phyloP scores from a whole-genome alignment of 495 filamentous ascomycete genomes.

The Xanthoparmelia taractica region DNA sequence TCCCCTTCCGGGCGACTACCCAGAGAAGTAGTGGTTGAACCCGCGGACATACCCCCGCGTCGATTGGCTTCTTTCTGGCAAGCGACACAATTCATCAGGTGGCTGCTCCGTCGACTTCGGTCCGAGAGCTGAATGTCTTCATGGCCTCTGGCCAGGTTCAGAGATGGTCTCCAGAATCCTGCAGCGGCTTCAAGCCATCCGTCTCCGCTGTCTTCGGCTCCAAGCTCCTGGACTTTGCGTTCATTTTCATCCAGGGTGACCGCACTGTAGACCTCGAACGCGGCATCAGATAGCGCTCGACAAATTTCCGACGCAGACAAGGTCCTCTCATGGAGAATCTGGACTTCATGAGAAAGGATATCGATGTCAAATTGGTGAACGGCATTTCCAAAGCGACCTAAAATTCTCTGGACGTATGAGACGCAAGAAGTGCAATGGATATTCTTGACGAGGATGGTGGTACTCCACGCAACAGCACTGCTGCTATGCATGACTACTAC shows the following conservation, averaged over 20 bases:
- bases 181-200: constrained; percentile 29
- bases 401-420: constrained; percentile 39
- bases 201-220: constrained; percentile 27
- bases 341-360: constrained; percentile 42
- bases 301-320: constrained; percentile 34
- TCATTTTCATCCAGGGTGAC: constrained; percentile 35
- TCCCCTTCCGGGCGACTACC: background rate
- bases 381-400: constrained; percentile 30
- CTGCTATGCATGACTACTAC: background rate
- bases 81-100: constrained; percentile 45
- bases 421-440: constrained; percentile 50
- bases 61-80: constrained; percentile 37
- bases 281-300: constrained; percentile 38
- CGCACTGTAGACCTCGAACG: constrained; percentile 44
- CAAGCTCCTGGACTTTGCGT: constrained; percentile 31
- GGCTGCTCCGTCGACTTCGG: constrained; percentile 26
- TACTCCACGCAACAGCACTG: constrained; percentile 17
- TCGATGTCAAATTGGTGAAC: constrained; percentile 38
- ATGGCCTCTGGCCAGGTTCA: constrained; percentile 1
- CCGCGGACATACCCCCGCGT: background rate
- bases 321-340: constrained; percentile 32
- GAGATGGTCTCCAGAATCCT: constrained; percentile 8
- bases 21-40: background rate
- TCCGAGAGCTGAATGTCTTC: constrained; percentile 20
- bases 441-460: constrained; percentile 43